Conservation (phyloP, 1,284 basidiomycete genomes). For the Tylopilus microsporus region DNA sequence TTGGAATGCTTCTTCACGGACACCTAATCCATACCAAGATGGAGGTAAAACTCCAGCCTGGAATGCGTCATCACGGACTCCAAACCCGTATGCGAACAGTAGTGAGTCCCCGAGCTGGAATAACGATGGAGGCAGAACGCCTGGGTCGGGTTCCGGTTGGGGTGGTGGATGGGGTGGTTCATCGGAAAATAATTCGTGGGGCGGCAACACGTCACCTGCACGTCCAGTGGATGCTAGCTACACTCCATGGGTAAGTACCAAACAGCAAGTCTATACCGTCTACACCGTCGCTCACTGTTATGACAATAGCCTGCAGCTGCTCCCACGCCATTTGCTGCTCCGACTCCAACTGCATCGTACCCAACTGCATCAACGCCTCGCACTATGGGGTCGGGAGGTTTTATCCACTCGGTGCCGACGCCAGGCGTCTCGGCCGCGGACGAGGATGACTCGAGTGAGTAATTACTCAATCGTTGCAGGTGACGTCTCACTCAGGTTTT, state of each 20-base stretch:
- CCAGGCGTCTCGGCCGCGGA: constrained; percentile 29
- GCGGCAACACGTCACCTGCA: constrained; percentile 33
- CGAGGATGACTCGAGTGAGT: constrained; percentile 28
- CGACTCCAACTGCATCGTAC: constrained; percentile 30
- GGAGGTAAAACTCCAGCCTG: constrained; percentile 53
- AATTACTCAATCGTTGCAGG: not conserved
- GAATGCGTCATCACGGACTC: constrained; percentile 54
- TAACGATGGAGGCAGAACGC: constrained; percentile 39
- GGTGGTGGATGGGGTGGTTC: constrained; percentile 22
- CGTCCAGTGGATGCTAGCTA: constrained; percentile 32
- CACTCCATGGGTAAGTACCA: constrained; percentile 30
- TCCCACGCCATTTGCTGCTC: constrained; percentile 46
- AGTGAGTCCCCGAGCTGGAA: constrained; percentile 23
- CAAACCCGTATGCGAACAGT: constrained; percentile 45
- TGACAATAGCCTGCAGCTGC: constrained; percentile 45
- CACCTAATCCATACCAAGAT: constrained; percentile 56
- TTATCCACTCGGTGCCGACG: constrained; percentile 30
- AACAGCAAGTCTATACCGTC: not conserved
- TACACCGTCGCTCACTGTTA: constrained; percentile 1
- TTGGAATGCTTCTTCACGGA: constrained; percentile 51
- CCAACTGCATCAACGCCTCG: constrained; percentile 36
- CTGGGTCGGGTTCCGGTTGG: constrained; percentile 8
- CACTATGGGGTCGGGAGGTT: constrained; percentile 25
- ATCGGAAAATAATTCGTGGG: constrained; percentile 17
- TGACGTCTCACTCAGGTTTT: not conserved